Percentiles rank a stretch among this genome's conserved stretches.
These are phyloP conservation scores for Blastocystis hominis DNA, from an alignment of 352 stramenopile species.

Conservation along the genomic window DNA sequence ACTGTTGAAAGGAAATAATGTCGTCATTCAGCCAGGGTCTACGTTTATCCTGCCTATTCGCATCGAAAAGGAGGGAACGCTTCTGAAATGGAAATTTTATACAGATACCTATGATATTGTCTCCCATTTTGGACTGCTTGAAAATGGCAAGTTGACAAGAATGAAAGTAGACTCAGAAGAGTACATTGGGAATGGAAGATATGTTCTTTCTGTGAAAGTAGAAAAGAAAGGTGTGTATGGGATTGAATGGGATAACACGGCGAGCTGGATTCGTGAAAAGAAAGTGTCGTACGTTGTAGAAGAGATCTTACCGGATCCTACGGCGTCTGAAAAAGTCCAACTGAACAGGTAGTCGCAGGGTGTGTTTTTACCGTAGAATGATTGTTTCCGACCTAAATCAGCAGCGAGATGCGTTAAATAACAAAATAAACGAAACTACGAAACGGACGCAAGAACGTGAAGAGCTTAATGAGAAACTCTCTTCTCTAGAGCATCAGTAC, in stretches of 20 bases:
- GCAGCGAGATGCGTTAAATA: background rate
- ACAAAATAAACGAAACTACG: background rate
- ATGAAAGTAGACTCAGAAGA: background rate
- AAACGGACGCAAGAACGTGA: background rate
- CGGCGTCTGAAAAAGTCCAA: background rate
- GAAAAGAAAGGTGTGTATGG: background rate
- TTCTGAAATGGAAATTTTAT: background rate
- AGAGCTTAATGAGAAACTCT: background rate
- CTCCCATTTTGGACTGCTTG: background rate
- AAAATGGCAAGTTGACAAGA: background rate
- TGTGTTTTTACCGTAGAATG: background rate
- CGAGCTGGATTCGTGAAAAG: background rate
- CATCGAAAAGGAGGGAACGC: background rate
- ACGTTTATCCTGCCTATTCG: background rate
- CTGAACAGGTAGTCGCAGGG: background rate
- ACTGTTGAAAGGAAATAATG: background rate
- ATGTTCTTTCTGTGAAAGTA: background rate
- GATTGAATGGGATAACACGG: background rate
- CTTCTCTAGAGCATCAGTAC: background rate
- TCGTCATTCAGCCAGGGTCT: background rate
- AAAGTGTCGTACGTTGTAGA: background rate
- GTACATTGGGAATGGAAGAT: background rate
- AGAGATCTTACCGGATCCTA: background rate
- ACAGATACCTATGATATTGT: background rate
- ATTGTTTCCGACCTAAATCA: background rate